phyloP scores from a whole-genome alignment of 108 stramenopile species.

The Mayamaea pseudoterrestris region DNA sequence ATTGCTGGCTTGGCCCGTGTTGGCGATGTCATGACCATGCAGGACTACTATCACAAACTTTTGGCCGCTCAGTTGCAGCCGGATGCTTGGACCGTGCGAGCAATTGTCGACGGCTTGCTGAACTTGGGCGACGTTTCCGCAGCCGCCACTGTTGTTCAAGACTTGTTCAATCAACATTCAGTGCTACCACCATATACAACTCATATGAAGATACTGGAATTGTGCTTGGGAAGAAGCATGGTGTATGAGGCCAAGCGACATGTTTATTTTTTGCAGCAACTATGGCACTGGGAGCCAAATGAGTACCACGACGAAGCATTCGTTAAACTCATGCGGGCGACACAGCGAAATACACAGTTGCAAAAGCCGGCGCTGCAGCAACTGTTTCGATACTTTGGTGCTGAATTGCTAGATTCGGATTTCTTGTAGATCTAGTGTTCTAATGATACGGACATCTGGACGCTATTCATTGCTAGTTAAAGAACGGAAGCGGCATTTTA shows the following conservation, averaged over 20 bases:
- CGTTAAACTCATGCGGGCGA: slow-evolving; percentile 33
- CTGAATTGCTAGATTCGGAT: slow-evolving; percentile 51
- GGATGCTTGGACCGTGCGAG: slow-evolving; percentile 47
- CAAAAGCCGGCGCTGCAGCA: slow-evolving; percentile 56
- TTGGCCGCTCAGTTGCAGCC: slow-evolving; percentile 30
- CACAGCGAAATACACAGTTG: slow-evolving; percentile 54
- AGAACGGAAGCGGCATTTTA: too few relatives aligned
- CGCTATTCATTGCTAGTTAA: too few relatives aligned
- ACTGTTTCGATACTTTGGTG: slow-evolving; percentile 72
- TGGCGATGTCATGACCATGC: slow-evolving; percentile 41
- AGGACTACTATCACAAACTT: slow-evolving; percentile 52
- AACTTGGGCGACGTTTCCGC: slow-evolving; percentile 63
- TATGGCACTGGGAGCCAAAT: slow-evolving; percentile 71
- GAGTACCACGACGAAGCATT: slow-evolving; percentile 42
- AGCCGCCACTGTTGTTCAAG: slow-evolving; percentile 47
- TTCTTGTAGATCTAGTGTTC: slow-evolving; percentile 70
- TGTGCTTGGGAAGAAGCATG: slow-evolving; percentile 48
- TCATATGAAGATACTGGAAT: slow-evolving; percentile 75
- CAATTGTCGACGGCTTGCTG: slow-evolving; percentile 55
- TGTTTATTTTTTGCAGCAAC: slow-evolving; percentile 71
- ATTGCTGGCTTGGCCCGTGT: slow-evolving; percentile 57
- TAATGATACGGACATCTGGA: too few relatives aligned
- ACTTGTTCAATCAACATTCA: slow-evolving; percentile 73
- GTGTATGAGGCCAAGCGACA: slow-evolving; percentile 77
- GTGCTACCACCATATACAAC: slow-evolving; percentile 75